A percentile compares a stretch with the other conserved stretches of the same genome.
phyloP scores from a whole-genome alignment of 768 basidiomycete species.

The Amanita inopinata region DNA sequence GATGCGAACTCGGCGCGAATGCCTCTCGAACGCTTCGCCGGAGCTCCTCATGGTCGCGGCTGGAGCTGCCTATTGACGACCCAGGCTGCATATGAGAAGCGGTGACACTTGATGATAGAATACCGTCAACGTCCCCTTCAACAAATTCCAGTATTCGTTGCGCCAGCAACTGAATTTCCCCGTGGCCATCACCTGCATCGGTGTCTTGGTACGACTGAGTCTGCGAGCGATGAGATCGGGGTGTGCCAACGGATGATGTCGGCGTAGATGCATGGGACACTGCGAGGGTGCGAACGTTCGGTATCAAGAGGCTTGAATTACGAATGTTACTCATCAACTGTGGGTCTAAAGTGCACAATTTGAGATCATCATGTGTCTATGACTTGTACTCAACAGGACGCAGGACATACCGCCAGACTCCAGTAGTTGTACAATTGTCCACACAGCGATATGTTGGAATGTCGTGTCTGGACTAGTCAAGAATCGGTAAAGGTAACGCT shows the following conservation, averaged over 20 bases:
- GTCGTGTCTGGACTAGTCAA: slow-evolving; percentile 89
- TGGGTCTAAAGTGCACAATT: slow-evolving; percentile 44
- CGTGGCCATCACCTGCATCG: slow-evolving; percentile 78
- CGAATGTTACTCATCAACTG: slow-evolving; percentile 88
- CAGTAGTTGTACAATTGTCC: slow-evolving; percentile 96
- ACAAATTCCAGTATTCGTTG: slow-evolving; percentile 82
- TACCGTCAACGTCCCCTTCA: slow-evolving; percentile 59
- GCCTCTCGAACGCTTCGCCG: slow-evolving; percentile 78
- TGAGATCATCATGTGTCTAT: too few relatives aligned
- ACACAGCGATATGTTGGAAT: slow-evolving; percentile 99
- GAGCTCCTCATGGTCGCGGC: slow-evolving; percentile 70
- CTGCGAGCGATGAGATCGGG: slow-evolving; percentile 58
- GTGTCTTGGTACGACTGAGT: slow-evolving; percentile 73
- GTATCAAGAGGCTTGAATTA: slow-evolving; percentile 66
- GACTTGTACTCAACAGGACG: too few relatives aligned
- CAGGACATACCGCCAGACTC: slow-evolving; percentile 75
- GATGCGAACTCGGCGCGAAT: slow-evolving; percentile 56
- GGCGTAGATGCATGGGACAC: slow-evolving; percentile 61
- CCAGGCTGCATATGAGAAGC: slow-evolving; percentile 63
- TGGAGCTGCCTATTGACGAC: slow-evolving; percentile 55
- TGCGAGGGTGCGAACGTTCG: slow-evolving; percentile 81
- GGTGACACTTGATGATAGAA: slow-evolving; percentile 49
- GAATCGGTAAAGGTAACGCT: slow-evolving; percentile 90
- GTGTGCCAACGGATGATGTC: slow-evolving; percentile 66
- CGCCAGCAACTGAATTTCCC: slow-evolving; percentile 83